Evolutionary conservation across 2,329 filamentous ascomycete species (phyloP), one percentile per base, ranked within the genome.

Genomic region (Epichloe brachyelytri): DNA sequence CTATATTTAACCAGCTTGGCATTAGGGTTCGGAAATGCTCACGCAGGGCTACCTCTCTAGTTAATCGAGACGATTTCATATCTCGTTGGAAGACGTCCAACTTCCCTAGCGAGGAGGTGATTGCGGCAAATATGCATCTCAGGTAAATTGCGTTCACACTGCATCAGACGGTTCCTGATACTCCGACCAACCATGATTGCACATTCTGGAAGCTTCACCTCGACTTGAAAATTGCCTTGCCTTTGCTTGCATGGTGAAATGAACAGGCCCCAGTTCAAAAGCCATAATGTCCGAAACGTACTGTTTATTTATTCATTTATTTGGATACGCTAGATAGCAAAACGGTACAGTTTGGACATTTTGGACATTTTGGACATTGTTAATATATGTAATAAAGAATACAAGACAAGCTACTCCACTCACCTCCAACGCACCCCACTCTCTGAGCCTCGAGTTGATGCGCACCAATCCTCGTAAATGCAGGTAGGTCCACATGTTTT

Each of bases 31-130:
- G 12, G 7, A 7, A 26, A 36, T 52, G 40, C 22, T 39, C 15
- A 45, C 43, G 17, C 20, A 8, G 26, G 19, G 10, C 19, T 14
- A 22, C 26, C 48, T 19, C 43, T 40, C 38, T 56, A 89, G 86
- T 88, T 57, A 86, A 85, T 58, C 79, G 81, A 36, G 88, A 94
- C 58, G 88, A 94, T 64, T 94, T 83, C 57, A 72, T 87, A 54
- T 91, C 86, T 15, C 77, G 83, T 53, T 88, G 83, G 72, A 77
- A 83, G 55, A 82, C 85, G 59, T 83, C 84, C 3, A 89, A 86
- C 62, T 81, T 78, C 54, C 59, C 68, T 0, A 66, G 69, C n/a
- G 63, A 74, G 17, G 58, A 72, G 19, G 70, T 78, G 30, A 63
- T 75, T 51, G 58, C 58, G 11, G 57, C 59, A 30, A 68, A 68